Conservation (phyloP, 331 rosid species). For the Malus hybrid region DNA sequence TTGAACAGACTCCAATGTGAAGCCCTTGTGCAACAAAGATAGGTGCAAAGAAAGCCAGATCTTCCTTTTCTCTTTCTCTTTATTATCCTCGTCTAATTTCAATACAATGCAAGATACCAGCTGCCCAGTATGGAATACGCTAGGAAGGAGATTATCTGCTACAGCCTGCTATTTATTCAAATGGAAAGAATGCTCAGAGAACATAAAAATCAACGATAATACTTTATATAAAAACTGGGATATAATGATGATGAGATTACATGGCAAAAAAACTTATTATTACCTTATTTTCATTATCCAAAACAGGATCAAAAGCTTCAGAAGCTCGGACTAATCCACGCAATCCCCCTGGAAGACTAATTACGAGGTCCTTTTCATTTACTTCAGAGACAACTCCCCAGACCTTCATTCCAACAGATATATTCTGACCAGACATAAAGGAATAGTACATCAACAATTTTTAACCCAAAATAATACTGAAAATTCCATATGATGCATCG, state of each 20-base stretch:
- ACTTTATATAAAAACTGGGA: background rate
- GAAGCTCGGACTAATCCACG: slow-evolving; percentile 81
- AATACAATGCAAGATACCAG: slow-evolving; percentile 79
- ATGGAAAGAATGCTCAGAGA: background rate
- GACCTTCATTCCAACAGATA: slow-evolving; percentile 82
- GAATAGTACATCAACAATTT: background rate
- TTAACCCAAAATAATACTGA: background rate
- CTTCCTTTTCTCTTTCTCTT: slow-evolving; percentile 69
- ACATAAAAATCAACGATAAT: background rate
- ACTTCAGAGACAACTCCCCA: slow-evolving; percentile 94
- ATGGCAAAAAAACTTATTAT: background rate
- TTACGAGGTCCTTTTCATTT: slow-evolving; percentile 69
- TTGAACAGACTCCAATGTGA: slow-evolving; percentile 60
- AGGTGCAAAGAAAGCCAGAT: slow-evolving; percentile 92
- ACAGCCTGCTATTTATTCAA: slow-evolving; percentile 35
- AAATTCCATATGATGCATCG: background rate
- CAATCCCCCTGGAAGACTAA: slow-evolving; percentile 86
- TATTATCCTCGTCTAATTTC: slow-evolving; percentile 64
- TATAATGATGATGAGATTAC: background rate
- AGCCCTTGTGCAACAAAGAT: slow-evolving; percentile 70
- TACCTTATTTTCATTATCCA: slow-evolving; percentile 44
- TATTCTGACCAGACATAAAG: slow-evolving; percentile 45
- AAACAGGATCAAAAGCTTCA: slow-evolving; percentile 72
- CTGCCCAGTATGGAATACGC: slow-evolving; percentile 60
- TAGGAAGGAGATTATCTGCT: slow-evolving; percentile 50